phyloP scores from a whole-genome alignment of 768 basidiomycete species.

The Lactifluus piperatus region DNA sequence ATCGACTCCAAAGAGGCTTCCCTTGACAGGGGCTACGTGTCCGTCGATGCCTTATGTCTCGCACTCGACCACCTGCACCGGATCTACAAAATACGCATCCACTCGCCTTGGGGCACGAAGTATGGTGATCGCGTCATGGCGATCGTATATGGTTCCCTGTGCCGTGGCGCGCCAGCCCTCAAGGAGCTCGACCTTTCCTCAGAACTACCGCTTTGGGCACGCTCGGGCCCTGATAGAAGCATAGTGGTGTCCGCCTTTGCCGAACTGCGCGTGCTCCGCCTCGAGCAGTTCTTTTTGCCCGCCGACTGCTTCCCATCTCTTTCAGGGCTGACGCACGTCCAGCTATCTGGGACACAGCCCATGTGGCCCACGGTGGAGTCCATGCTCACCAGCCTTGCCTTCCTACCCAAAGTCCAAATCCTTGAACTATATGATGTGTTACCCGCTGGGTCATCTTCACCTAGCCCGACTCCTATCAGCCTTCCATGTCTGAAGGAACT shows the following conservation, averaged over 20 bases:
- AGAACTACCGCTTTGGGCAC: background rate
- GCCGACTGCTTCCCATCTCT: background rate
- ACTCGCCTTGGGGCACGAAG: slow-evolving; percentile 13
- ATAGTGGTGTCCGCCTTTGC: background rate
- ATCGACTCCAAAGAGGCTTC: slow-evolving; percentile 8
- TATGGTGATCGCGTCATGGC: slow-evolving; percentile 6
- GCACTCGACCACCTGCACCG: background rate
- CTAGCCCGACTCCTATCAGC: background rate
- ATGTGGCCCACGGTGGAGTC: slow-evolving; percentile 5
- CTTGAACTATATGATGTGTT: slow-evolving; percentile 8
- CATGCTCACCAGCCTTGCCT: slow-evolving; percentile 1
- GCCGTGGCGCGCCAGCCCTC: slow-evolving; percentile 1
- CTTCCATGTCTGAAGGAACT: slow-evolving; percentile 3
- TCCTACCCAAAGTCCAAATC: background rate
- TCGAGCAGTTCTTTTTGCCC: background rate
- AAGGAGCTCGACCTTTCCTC: slow-evolving; percentile 14
- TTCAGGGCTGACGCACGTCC: slow-evolving; percentile 2
- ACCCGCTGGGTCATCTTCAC: background rate
- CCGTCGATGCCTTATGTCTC: slow-evolving; percentile 3
- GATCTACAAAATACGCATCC: slow-evolving; percentile 2
- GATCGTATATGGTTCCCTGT: slow-evolving; percentile 2
- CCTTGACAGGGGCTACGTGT: slow-evolving; percentile 13
- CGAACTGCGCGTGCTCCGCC: background rate
- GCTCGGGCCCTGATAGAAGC: background rate
- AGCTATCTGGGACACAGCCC: background rate